Conservation (phyloP, 2,329 filamentous ascomycete species). For the Leptographium flavum region DNA sequence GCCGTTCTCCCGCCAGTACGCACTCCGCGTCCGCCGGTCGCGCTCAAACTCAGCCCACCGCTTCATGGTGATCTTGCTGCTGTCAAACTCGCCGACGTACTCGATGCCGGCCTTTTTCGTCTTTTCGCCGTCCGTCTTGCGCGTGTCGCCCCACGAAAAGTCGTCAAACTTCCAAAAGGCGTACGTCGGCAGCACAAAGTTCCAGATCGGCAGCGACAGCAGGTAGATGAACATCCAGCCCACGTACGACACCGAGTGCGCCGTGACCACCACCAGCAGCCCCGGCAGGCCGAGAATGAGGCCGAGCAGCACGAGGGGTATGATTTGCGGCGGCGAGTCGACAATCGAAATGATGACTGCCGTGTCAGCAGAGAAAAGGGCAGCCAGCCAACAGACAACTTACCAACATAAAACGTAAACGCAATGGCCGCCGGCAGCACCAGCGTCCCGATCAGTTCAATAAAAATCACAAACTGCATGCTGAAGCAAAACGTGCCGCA, state of each 20-base stretch:
- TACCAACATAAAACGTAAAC: slow-evolving; percentile 92
- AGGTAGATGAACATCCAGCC: slow-evolving; percentile 97
- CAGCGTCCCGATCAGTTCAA: slow-evolving; percentile 87
- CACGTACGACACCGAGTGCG: slow-evolving; percentile 84
- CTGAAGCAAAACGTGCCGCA: slow-evolving; percentile 99
- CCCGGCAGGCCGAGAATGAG: slow-evolving; percentile 90
- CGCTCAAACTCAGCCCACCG: slow-evolving; percentile 92
- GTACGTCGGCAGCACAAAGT: slow-evolving; percentile 86
- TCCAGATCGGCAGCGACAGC: slow-evolving; percentile 87
- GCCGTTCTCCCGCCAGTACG: too few species aligned
- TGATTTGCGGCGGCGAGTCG: slow-evolving; percentile 61
- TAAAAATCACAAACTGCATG: slow-evolving; percentile 97
- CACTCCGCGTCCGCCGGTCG: slow-evolving; percentile 35
- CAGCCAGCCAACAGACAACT: slow-evolving; percentile 24
- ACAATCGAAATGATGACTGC: slow-evolving; percentile 77
- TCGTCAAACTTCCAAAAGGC: slow-evolving; percentile 99
- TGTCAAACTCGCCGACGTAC: slow-evolving; percentile 92
- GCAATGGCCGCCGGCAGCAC: slow-evolving; percentile 92
- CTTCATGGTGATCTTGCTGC: slow-evolving; percentile 98
- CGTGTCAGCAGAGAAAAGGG: neutral
- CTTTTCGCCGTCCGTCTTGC: slow-evolving; percentile 86
- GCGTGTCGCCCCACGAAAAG: slow-evolving; percentile 97
- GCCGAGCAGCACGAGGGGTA: slow-evolving; percentile 76
- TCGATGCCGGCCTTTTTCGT: slow-evolving; percentile 76
- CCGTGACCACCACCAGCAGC: slow-evolving; percentile 81